These are phyloP conservation scores for Phytopythium kandeliae DNA, from an alignment of 352 stramenopile species.

Conservation along the genomic window DNA sequence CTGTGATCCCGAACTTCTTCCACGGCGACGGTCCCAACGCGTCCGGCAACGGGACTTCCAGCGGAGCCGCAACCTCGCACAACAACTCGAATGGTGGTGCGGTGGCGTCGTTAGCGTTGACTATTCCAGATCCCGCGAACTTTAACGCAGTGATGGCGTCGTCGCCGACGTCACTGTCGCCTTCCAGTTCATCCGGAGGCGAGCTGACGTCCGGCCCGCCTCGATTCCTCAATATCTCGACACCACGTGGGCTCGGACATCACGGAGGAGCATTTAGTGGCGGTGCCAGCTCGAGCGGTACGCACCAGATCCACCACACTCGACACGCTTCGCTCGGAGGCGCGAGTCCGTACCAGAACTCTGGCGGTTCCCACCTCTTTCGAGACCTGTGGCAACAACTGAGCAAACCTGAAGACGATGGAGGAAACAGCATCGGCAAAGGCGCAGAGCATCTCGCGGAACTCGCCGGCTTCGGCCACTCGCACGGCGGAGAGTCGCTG, in stretches of 20 bases:
- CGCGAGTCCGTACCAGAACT: slow-evolving; percentile 25
- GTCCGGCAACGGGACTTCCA: slow-evolving; percentile 6
- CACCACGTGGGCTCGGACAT: slow-evolving; percentile 3
- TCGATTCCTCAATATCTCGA: not conserved
- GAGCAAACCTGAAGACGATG: slow-evolving; percentile 57
- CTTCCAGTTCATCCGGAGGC: slow-evolving; percentile 1
- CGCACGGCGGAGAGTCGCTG: not conserved
- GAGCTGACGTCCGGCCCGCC: not conserved
- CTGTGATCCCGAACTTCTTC: slow-evolving; percentile 31
- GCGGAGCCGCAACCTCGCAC: slow-evolving; percentile 3
- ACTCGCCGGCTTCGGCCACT: not conserved
- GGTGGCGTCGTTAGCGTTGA: not conserved
- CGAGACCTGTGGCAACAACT: slow-evolving; percentile 77
- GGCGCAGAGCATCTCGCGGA: slow-evolving; percentile 8
- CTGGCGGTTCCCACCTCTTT: slow-evolving; percentile 46
- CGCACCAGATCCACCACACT: slow-evolving; percentile 10
- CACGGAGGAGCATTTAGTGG: not conserved
- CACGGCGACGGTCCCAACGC: slow-evolving; percentile 20
- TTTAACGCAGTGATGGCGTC: not conserved
- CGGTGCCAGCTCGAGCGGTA: not conserved
- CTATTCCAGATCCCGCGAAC: slow-evolving; percentile 1
- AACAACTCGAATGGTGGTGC: not conserved
- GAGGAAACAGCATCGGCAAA: slow-evolving; percentile 7
- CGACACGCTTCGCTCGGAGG: slow-evolving; percentile 25
- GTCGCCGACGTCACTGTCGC: slow-evolving; percentile 1